Base-by-base conservation (phyloP, 495 filamentous ascomycete genomes). In the Arthonia radiata region DNA sequence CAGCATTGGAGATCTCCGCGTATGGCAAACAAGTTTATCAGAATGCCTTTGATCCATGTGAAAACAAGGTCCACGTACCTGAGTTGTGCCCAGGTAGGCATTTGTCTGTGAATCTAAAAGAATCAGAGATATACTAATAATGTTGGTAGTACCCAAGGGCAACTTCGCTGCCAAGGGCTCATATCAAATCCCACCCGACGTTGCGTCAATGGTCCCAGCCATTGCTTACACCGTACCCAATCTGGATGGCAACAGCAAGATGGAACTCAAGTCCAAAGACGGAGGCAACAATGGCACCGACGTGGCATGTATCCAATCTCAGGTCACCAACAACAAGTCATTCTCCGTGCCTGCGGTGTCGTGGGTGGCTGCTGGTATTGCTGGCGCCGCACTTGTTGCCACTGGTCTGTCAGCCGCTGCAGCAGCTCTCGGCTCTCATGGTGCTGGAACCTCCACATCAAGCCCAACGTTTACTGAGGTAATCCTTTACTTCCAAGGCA, bases 221-320 rank as follows among this genome's bases (percentile, higher is more conserved):
- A 90, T 97, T 36, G 86, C 86, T 3, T 97, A 94, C 49, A 61
- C 63, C 29, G 56, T 97, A 18, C 86, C 86, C 14, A 79, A 97
- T 50, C 64, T 97, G 29, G 79, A 82, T 24, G 82, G 83, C 18
- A 52, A 75, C 47, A 86, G 78, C 18, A 82, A 70, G 22, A 45
- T 97, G 31, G 50, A 79, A 35, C 56, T 97, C 3, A 67, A 57
- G 27, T 55, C 72, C 4, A 46, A 64, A 11, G 60, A 68, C 6
- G 56, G 50, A 10, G 58, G 55, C 14, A 37, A 54, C 24, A 54
- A 70, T 29, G n/a, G n/a, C n/a, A n/a, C n/a, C n/a, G n/a, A n/a
- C 55, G 19, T 92, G 5, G 83, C 82, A 9, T 97, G 86, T 47
- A 67, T 94, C 15, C 50, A 76, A 37, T 81, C 82, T 3, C 43